Conservation (phyloP, 495 filamentous ascomycete genomes). For the Talaromyces stipitatus region DNA sequence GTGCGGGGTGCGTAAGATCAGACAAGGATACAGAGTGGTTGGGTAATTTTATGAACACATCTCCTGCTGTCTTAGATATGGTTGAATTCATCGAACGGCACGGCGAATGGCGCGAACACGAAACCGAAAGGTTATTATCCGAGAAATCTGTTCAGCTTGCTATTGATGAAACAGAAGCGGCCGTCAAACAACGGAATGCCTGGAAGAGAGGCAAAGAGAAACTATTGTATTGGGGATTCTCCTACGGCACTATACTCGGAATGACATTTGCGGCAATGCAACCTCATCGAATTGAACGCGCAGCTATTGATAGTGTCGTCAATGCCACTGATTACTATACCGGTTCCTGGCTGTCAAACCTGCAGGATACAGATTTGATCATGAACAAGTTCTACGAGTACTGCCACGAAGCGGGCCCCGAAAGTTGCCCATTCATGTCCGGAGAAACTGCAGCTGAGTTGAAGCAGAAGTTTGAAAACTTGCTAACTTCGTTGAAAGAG, state of each 20-base stretch:
- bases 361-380: constrained; percentile 26
- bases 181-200: constrained; percentile 29
- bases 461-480: neutral
- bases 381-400: constrained; percentile 22
- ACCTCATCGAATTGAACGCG: constrained; percentile 40
- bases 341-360: constrained; percentile 24
- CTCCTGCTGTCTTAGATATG: constrained; percentile 21
- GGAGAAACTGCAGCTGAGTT: neutral
- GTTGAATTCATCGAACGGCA: constrained; percentile 27
- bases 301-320: constrained; percentile 48
- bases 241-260: constrained; percentile 63
- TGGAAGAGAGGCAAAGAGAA: constrained; percentile 27
- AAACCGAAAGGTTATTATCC: constrained; percentile 13
- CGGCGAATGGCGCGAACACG: constrained; percentile 27
- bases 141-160: constrained; percentile 9
- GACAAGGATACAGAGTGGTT: constrained; percentile 14
- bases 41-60: constrained; percentile 22
- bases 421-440: constrained; percentile 17
- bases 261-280: constrained; percentile 48
- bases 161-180: constrained; percentile 5
- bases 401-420: constrained; percentile 26
- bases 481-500: neutral
- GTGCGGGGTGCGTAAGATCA: constrained; percentile 17
- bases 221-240: constrained; percentile 49
- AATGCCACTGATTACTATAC: constrained; percentile 29